Conservation (phyloP, 441 rosid genomes). For the Populus hybrid region DNA sequence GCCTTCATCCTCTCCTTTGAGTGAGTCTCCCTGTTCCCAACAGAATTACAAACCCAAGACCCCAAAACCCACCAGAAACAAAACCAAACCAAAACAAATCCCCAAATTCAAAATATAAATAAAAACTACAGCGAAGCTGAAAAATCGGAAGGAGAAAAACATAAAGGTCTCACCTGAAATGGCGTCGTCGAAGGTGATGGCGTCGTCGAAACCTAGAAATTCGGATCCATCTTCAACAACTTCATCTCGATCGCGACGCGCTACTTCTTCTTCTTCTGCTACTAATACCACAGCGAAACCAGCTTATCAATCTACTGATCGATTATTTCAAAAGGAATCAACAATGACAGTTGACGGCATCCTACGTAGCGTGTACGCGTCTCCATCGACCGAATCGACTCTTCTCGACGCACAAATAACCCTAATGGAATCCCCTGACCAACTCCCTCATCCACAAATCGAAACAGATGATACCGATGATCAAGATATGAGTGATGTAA, state of each 20-base stretch:
- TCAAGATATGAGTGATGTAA: too few relatives aligned
- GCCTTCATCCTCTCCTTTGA: background rate
- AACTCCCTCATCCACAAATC: too few relatives aligned
- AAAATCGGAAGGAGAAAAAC: slow-evolving; percentile 4
- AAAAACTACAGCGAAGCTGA: too few relatives aligned
- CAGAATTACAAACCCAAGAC: slow-evolving; percentile 24
- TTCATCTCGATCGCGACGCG: slow-evolving; percentile 38
- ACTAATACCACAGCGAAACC: background rate
- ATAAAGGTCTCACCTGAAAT: slow-evolving; percentile 27
- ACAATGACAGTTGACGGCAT: too few relatives aligned
- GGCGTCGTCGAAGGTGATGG: slow-evolving; percentile 64
- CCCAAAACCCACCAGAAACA: background rate
- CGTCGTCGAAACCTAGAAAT: slow-evolving; percentile 51
- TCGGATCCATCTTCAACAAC: slow-evolving; percentile 42
- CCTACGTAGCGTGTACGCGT: too few relatives aligned
- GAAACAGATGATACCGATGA: too few relatives aligned
- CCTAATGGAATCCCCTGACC: too few relatives aligned
- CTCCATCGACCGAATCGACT: too few relatives aligned
- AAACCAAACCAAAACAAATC: background rate
- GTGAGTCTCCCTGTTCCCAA: slow-evolving; percentile 35
- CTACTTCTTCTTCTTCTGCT: slow-evolving; percentile 40
- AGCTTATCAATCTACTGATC: too few relatives aligned
- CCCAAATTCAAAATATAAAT: background rate
- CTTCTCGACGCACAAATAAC: too few relatives aligned
- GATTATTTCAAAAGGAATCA: too few relatives aligned